Conservation (phyloP, 176 grass and related monocot genomes). For the Cymbopogon citratus region DNA sequence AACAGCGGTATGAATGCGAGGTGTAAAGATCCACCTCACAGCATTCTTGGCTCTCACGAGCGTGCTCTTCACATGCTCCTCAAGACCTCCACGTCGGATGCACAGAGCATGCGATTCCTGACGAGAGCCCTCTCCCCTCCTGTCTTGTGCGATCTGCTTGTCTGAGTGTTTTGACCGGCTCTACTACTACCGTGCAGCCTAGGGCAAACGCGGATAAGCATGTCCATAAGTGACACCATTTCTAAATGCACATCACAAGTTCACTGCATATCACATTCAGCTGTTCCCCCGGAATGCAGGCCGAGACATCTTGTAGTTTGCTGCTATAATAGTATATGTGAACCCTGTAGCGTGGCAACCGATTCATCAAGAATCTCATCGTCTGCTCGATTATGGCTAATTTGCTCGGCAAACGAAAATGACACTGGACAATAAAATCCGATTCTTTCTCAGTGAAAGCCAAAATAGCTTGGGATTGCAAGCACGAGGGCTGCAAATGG, state of each 20-base stretch:
- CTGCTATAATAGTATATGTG: neutral
- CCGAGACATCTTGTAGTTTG: neutral
- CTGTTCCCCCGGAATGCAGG: neutral
- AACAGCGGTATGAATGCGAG: conserved; percentile 18
- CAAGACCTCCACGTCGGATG: conserved; percentile 35
- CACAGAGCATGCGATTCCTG: neutral
- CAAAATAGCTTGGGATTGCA: neutral
- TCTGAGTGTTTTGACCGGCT: conserved; percentile 11
- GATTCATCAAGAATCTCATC: neutral
- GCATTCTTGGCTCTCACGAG: conserved; percentile 77
- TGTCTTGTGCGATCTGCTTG: neutral
- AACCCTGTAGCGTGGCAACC: neutral
- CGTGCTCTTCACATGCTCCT: conserved; percentile 49
- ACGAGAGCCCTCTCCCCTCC: neutral
- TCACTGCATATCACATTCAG: neutral
- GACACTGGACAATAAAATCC: neutral
- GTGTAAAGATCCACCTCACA: conserved; percentile 70
- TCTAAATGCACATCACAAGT: neutral
- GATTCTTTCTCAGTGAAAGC: neutral
- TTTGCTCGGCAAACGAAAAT: neutral
- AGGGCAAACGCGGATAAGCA: neutral
- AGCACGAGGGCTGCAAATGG: neutral
- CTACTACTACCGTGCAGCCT: neutral
- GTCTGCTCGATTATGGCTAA: neutral
- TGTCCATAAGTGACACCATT: neutral